Conservation (phyloP, 176 grass and related monocot genomes). For the Lolium multiflorum region DNA sequence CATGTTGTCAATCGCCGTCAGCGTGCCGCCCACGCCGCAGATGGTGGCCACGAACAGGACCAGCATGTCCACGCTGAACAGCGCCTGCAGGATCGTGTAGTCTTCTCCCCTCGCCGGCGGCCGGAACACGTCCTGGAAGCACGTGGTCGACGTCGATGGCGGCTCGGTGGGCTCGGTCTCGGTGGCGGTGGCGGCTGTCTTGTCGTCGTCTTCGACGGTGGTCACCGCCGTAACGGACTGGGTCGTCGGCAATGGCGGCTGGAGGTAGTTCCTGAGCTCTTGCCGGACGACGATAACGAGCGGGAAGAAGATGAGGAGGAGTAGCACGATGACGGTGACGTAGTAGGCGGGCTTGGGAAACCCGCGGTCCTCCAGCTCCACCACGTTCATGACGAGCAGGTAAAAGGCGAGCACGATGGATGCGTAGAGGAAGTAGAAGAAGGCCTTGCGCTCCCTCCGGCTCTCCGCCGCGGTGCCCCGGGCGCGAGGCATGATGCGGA, state of each 20-base stretch:
- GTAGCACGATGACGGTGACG: slow-evolving; percentile 53
- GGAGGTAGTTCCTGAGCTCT: slow-evolving; percentile 50
- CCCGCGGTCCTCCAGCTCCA: slow-evolving; percentile 53
- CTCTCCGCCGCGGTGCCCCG: neutral
- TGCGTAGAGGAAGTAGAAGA: slow-evolving; percentile 74
- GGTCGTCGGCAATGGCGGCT: neutral
- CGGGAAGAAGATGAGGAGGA: slow-evolving; percentile 73
- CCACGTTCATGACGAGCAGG: slow-evolving; percentile 70
- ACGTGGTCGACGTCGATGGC: neutral
- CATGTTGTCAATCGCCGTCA: slow-evolving; percentile 88
- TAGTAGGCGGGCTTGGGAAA: slow-evolving; percentile 60
- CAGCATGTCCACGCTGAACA: slow-evolving; percentile 84
- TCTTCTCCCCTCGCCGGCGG: slow-evolving; percentile 63
- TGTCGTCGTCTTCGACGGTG: neutral
- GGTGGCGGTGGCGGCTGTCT: neutral
- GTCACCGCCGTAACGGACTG: neutral
- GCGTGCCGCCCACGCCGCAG: slow-evolving; percentile 74
- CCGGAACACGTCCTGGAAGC: slow-evolving; percentile 51
- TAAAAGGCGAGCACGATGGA: slow-evolving; percentile 69
- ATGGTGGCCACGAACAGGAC: slow-evolving; percentile 77
- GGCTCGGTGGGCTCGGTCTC: neutral
- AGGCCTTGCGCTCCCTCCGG: slow-evolving; percentile 53
- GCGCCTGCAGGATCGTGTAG: slow-evolving; percentile 80
- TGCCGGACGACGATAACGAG: slow-evolving; percentile 65
- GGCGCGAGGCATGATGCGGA: slow-evolving; percentile 61